Percentiles rank a stretch among this genome's conserved stretches.
phyloP scores from a whole-genome alignment of 768 basidiomycete genomes.

The Pholiota microspora region DNA sequence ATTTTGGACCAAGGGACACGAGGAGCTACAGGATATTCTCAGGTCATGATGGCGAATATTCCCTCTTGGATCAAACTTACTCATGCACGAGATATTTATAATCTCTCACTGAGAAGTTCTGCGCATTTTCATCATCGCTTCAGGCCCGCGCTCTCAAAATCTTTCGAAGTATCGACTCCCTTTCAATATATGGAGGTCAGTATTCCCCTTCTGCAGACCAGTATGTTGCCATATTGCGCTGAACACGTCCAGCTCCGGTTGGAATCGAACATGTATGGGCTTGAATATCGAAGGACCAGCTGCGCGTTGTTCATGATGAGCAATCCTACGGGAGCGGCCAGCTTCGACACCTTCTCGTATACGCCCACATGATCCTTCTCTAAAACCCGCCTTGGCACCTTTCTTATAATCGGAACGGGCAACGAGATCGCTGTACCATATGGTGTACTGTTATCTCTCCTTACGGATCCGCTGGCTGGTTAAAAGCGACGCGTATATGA shows the following conservation, averaged over 20 bases:
- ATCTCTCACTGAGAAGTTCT: neutral
- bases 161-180: neutral
- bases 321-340: neutral
- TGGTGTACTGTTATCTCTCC: conserved; percentile 15
- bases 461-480: neutral
- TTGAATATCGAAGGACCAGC: neutral
- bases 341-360: neutral
- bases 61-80: neutral
- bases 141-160: too few species aligned
- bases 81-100: conserved; percentile 1
- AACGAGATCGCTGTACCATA: conserved; percentile 10
- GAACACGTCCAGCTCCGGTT: too few species aligned
- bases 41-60: conserved; percentile 1
- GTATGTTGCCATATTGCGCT: too few species aligned
- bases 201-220: neutral
- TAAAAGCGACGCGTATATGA: neutral
- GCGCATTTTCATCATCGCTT: neutral
- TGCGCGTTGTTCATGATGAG: neutral
- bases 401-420: neutral
- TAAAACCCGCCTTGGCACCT: conserved; percentile 15
- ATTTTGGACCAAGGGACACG: neutral
- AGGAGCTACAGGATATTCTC: neutral
- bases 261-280: too few species aligned
- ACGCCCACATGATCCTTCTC: conserved; percentile 13
- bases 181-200: neutral